Percentiles rank a stretch among this genome's conserved stretches.
phyloP scores from a whole-genome alignment of 148 eudicot species.

The Cornus suecica region DNA sequence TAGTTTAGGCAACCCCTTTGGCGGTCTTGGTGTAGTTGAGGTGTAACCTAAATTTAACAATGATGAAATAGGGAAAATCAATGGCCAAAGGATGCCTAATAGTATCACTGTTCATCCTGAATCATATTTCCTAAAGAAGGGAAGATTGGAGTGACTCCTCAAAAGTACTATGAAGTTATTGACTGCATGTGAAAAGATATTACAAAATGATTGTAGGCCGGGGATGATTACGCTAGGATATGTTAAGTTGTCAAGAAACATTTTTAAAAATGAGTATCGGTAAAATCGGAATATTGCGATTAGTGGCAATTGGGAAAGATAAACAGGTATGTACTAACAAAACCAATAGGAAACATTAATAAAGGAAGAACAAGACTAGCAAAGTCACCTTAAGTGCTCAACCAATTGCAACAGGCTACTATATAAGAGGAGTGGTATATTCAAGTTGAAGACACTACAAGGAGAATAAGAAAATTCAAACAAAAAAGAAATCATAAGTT shows the following conservation, averaged over 20 bases:
- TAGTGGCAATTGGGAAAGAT: not conserved
- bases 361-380: not conserved
- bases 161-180: not conserved
- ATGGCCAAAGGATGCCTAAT: not conserved
- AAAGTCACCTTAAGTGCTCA: conserved; percentile 2
- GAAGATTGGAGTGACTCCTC: not conserved
- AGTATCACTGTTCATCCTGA: not conserved
- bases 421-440: not conserved
- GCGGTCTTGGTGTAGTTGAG: too few species aligned
- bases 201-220: not conserved
- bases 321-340: not conserved
- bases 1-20: too few species aligned
- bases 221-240: too few species aligned
- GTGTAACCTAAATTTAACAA: not conserved
- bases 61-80: not conserved
- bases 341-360: not conserved
- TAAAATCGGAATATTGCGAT: not conserved
- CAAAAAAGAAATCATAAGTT: not conserved
- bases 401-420: not conserved
- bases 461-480: not conserved
- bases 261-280: not conserved
- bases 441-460: not conserved
- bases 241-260: not conserved
- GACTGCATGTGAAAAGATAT: not conserved
- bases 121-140: not conserved